Conservation (phyloP, 1,139 yeast genomes). For the Spencermartinsiella ligniputridi region DNA sequence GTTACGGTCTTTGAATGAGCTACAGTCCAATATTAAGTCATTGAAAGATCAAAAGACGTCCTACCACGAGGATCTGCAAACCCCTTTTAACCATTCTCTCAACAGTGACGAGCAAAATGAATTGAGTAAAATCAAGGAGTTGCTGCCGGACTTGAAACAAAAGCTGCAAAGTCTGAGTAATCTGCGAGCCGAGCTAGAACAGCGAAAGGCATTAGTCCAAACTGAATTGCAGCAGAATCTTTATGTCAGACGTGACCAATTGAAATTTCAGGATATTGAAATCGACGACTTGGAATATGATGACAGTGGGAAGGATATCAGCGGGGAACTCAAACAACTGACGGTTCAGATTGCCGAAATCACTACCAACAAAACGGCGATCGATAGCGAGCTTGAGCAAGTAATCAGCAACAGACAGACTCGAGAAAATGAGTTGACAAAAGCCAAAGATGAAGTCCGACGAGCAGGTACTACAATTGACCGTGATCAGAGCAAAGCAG, state of each 20-base stretch:
- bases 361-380: constrained; percentile 21
- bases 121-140: constrained; percentile 39
- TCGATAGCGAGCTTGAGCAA: constrained; percentile 5
- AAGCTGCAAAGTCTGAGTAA: constrained; percentile 43
- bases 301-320: not conserved
- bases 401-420: not conserved
- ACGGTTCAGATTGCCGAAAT: constrained; percentile 31
- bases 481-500: constrained; percentile 51
- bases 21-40: constrained; percentile 31
- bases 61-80: constrained; percentile 47
- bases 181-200: constrained; percentile 47
- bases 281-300: constrained; percentile 10
- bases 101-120: constrained; percentile 42
- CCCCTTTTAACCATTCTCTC: constrained; percentile 54
- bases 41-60: constrained; percentile 32
- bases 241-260: constrained; percentile 39
- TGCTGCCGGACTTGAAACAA: constrained; percentile 42
- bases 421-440: not conserved
- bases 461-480: constrained; percentile 41
- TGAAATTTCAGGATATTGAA: constrained; percentile 17
- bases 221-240: constrained; percentile 58
- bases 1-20: constrained; percentile 26
- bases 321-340: constrained; percentile 8
- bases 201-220: constrained; percentile 46
- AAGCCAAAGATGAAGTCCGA: constrained; percentile 27